Evolutionary conservation across 805 yeast genomes (phyloP), one percentile per base, ranked within the genome.

Genomic region (Wickerhamomyces strasburgensis): DNA sequence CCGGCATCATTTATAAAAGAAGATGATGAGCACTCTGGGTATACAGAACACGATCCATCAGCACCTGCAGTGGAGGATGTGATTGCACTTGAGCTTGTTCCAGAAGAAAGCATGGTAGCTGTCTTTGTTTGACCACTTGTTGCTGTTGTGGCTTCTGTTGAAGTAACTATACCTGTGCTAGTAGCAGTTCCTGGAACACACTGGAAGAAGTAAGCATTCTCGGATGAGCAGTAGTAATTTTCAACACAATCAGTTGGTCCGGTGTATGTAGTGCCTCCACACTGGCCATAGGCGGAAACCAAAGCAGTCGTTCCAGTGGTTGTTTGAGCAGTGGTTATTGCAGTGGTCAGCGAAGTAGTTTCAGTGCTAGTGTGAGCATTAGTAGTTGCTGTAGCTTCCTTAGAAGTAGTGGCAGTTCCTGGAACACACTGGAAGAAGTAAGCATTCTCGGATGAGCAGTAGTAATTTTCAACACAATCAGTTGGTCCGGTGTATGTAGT

Each of bases 241-340:
- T 25, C 19, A 3, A 23, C 42, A 36, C 51, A 45, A 13, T 34
- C 32, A 5, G 38, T 33, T 3, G 40, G 31, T 14, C 46, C 42
- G 6, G 29, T 29, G 30, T 19, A 40, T 8, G 18, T 19, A 4
- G 8, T 13, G 30, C 48, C 48, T 30, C 52, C 49, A 39, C 49
- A 47, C 17, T 40, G 42, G 6, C 35, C 42, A 21, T 40, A 24
- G 14, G 29, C 23, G n/a, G 29, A 4, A 27, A 29, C 27, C 14
- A 32, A 19, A 14, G 38, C 17, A 15, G 19, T 31, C n/a, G 31
- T 15, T 6, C 32, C 14, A 11, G 19, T 14, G 9, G 37, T 29
- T 9, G 34, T 26, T 5, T 34, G 19, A n/a, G 36, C 19, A 9
- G 34, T 13, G 10, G 33, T 14, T 5, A 19, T 29, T n/a, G 14